Base-by-base conservation (phyloP, 2,329 filamentous ascomycete species). In the Stemphylium vesicarium region DNA sequence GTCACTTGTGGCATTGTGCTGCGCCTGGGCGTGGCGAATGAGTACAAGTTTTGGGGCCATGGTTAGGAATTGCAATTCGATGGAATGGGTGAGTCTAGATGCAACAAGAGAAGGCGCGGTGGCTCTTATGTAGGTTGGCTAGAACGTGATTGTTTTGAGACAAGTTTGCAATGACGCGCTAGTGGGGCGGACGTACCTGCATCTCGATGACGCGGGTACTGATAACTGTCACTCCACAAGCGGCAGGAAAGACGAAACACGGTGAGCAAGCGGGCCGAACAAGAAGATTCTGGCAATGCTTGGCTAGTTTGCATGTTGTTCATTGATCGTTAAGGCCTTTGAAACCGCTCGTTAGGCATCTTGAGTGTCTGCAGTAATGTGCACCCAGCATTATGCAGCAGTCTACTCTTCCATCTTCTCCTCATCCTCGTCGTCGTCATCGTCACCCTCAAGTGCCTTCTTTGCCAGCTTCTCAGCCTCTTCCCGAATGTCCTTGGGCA, bases 391-490 rank as follows among this genome's bases (percentile, higher is more conserved):
- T 36, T 9, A 45, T 35, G 29, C 43, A 37, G 35, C 38, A 40
- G 20, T 62, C 63, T 88, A 96, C 78, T 95, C 91, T 80, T 96
- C 90, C 92, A 96, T 96, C 83, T 91, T 92, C 50, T 57, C 55
- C 71, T 93, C 90, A 53, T 91, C 88, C 13, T 95, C 90, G 15
- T 47, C 44, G 3, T 46, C 43, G n/a, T 46, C 88, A 59, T 96
- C 93, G 20, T 96, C 92, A 24, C 87, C 89, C 69, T 96, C 92
- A 67, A 96, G 81, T 48, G 90, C 87, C 78, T 91, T 92, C 86
- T 95, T 96, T 46, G 95, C 95, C 79, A 94, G 85, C 77, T 87
- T 88, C 83, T 97, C 92, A 12, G 95, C 95, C 81, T 98, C 94
- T 75, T 96, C 92, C 54, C 88, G 82, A 69, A 99, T 78, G 64